Percentiles rank a stretch among this genome's conserved stretches.
Evolutionary conservation across 495 filamentous ascomycete species (phyloP).

Genomic region (Oidiodendron maius): DNA sequence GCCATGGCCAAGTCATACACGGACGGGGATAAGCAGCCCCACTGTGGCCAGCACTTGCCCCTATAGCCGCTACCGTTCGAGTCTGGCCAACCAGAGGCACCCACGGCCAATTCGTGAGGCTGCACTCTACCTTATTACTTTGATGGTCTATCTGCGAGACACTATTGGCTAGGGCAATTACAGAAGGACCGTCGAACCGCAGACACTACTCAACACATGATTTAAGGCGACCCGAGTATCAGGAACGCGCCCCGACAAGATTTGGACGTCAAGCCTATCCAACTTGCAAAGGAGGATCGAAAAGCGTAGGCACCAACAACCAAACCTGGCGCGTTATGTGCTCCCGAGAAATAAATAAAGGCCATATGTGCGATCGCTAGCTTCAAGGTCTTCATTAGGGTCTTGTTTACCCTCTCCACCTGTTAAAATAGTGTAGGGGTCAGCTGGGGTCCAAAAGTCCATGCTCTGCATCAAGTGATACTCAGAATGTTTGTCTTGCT

Average conservation of each 20-base stretch:
- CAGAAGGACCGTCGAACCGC: constrained; percentile 1
- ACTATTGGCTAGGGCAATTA: constrained; percentile 10
- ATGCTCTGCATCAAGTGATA: constrained; percentile 8
- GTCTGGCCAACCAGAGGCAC: constrained; percentile 6
- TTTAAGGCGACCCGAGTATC: constrained; percentile 10
- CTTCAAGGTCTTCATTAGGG: constrained; percentile 16
- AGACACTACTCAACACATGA: constrained; percentile 11
- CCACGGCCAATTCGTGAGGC: not conserved
- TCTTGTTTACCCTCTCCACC: constrained; percentile 22
- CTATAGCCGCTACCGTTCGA: constrained; percentile 5
- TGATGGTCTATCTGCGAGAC: not conserved
- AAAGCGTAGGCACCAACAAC: too few species aligned
- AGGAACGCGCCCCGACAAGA: not conserved
- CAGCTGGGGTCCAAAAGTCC: constrained; percentile 5
- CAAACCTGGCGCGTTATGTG: too few species aligned
- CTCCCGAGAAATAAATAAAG: too few species aligned
- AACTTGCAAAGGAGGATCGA: not conserved
- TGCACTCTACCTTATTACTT: constrained; percentile 9
- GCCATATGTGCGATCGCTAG: too few species aligned
- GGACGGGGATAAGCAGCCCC: too few species aligned
- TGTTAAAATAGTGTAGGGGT: constrained; percentile 13
- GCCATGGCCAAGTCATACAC: too few species aligned
- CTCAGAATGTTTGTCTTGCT: not conserved
- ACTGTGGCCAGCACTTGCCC: not conserved
- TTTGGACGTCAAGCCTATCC: constrained; percentile 5